Percentiles rank a stretch among this genome's conserved stretches.
Conservation (phyloP, 208 protist genomes). For the Leishmania arabica region DNA sequence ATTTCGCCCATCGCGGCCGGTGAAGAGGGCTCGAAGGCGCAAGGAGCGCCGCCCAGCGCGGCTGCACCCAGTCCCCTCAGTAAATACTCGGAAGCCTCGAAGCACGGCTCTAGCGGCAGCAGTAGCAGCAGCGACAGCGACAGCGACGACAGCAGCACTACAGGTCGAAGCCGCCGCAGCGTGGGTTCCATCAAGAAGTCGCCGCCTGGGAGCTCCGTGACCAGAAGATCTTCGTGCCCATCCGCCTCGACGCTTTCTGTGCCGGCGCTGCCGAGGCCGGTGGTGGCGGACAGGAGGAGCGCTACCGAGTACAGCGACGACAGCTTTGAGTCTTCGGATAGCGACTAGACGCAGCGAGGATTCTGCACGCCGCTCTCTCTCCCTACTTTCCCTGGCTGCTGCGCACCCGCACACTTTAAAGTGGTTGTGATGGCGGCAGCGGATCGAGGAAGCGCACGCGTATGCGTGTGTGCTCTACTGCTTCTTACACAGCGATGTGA, state of each 20-base stretch:
- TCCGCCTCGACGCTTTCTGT: constrained; percentile 4
- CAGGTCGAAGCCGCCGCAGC: constrained; percentile 9
- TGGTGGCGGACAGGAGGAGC: neutral
- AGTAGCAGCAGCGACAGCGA: neutral
- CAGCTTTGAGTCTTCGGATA: constrained; percentile 44
- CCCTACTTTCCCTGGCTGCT: neutral
- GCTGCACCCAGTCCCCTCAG: neutral
- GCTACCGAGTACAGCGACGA: constrained; percentile 33
- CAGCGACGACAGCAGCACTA: constrained; percentile 4
- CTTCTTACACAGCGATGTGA: neutral
- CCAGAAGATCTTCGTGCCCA: neutral
- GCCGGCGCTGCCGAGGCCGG: constrained; percentile 19
- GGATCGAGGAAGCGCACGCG: neutral
- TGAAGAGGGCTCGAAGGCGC: neutral
- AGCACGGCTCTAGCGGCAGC: constrained; percentile 4
- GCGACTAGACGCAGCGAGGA: constrained; percentile 6
- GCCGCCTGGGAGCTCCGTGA: constrained; percentile 1
- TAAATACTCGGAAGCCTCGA: neutral
- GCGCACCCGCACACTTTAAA: neutral
- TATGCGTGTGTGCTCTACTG: neutral
- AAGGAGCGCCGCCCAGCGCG: neutral
- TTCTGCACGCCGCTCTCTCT: neutral
- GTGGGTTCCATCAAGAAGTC: neutral
- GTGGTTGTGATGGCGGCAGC: neutral
- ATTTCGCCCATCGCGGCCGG: neutral